Percentiles rank a stretch among this genome's conserved stretches.
These are phyloP conservation scores for Paradendryphiella salina DNA, from an alignment of 2,329 filamentous ascomycete species.

Conservation along the genomic window DNA sequence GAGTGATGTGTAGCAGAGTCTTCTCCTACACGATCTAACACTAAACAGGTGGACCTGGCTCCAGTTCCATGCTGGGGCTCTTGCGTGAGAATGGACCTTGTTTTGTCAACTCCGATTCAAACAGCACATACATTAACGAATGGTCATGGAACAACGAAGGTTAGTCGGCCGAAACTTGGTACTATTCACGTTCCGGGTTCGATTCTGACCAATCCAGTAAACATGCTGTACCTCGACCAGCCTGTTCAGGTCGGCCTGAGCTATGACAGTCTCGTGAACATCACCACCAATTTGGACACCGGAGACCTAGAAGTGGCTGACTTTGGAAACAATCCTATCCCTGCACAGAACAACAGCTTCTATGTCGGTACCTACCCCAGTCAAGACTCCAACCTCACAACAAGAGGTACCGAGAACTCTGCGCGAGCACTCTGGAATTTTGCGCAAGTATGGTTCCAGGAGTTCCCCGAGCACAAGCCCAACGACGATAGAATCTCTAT, in stretches of 20 bases:
- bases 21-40: not conserved
- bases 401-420: conserved; percentile 57
- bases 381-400: conserved; percentile 49
- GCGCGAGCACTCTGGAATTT: conserved; percentile 62
- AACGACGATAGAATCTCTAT: conserved; percentile 61
- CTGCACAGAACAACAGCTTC: conserved; percentile 57
- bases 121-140: conserved; percentile 56
- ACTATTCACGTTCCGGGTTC: not conserved
- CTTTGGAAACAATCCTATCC: conserved; percentile 37
- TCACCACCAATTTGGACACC: conserved; percentile 40
- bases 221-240: conserved; percentile 66
- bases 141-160: conserved; percentile 65
- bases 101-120: conserved; percentile 57
- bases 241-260: conserved; percentile 62
- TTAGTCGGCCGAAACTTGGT: not conserved
- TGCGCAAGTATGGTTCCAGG: conserved; percentile 63
- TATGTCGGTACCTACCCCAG: conserved; percentile 58
- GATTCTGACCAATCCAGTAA: conserved; percentile 28
- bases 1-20: not conserved
- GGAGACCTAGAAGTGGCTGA: conserved; percentile 31
- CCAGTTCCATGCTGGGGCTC: conserved; percentile 46
- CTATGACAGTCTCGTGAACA: conserved; percentile 38
- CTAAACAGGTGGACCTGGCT: conserved; percentile 56
- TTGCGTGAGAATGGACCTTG: conserved; percentile 59
- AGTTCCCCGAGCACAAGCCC: conserved; percentile 65